Conservation (phyloP, 2,329 filamentous ascomycete species). For the Rutstroemia sp. region DNA sequence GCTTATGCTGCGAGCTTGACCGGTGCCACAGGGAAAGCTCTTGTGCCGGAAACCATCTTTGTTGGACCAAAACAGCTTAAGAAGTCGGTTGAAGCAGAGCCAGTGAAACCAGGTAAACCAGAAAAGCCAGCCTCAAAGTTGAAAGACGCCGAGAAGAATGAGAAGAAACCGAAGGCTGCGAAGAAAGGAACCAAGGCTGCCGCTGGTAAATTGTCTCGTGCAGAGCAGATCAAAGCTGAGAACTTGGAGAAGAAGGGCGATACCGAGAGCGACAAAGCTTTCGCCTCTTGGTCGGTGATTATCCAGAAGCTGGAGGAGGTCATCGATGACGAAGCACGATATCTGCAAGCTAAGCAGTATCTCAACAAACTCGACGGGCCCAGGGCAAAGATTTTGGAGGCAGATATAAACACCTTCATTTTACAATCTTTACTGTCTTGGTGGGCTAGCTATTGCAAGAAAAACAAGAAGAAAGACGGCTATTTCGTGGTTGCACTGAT, state of each 20-base stretch:
- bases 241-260: slow-evolving; percentile 27
- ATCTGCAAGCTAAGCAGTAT: slow-evolving; percentile 24
- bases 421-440: slow-evolving; percentile 40
- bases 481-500: slow-evolving; percentile 39
- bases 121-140: slow-evolving; percentile 16
- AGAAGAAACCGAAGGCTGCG: slow-evolving; percentile 9
- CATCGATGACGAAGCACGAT: slow-evolving; percentile 26
- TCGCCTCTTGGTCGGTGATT: slow-evolving; percentile 25
- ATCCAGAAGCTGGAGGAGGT: slow-evolving; percentile 26
- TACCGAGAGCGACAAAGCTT: slow-evolving; percentile 27
- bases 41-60: slow-evolving; percentile 59
- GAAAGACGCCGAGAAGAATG: slow-evolving; percentile 20
- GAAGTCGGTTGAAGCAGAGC: slow-evolving; percentile 21
- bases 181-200: slow-evolving; percentile 33
- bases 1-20: slow-evolving; percentile 65
- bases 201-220: slow-evolving; percentile 30
- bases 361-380: slow-evolving; percentile 26
- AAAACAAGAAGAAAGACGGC: slow-evolving; percentile 27
- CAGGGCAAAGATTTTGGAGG: slow-evolving; percentile 25
- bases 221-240: slow-evolving; percentile 30
- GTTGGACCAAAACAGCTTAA: slow-evolving; percentile 30
- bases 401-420: slow-evolving; percentile 37
- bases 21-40: slow-evolving; percentile 51
- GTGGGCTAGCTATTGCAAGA: slow-evolving; percentile 37
- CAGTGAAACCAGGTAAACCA: slow-evolving; percentile 13